Conservation (phyloP, 2,329 filamentous ascomycete species). For the Colletotrichum trifolii region DNA sequence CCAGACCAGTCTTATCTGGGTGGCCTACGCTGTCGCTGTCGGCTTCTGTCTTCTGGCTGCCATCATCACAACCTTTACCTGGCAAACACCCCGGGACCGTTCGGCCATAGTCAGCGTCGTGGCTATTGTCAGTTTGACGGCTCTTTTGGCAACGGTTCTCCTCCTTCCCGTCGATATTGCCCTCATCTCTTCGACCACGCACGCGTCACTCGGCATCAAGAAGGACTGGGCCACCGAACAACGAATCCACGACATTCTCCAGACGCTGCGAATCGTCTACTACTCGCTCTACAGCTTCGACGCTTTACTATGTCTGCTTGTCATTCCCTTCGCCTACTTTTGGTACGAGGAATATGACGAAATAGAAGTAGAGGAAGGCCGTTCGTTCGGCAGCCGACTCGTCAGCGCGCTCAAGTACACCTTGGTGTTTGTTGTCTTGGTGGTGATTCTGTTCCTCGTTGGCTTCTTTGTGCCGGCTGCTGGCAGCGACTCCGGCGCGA, state of each 20-base stretch:
- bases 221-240: slow-evolving; percentile 95
- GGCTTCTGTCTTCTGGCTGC: slow-evolving; percentile 80
- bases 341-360: slow-evolving; percentile 98
- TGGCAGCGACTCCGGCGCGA: slow-evolving; percentile 70
- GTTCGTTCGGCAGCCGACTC: slow-evolving; percentile 77
- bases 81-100: slow-evolving; percentile 89
- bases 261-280: slow-evolving; percentile 88
- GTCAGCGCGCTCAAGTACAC: slow-evolving; percentile 94
- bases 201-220: slow-evolving; percentile 79
- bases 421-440: slow-evolving; percentile 81
- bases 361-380: slow-evolving; percentile 82
- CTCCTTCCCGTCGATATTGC: slow-evolving; percentile 96
- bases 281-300: slow-evolving; percentile 94
- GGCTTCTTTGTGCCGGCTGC: slow-evolving; percentile 94
- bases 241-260: slow-evolving; percentile 80
- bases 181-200: slow-evolving; percentile 88
- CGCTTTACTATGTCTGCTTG: slow-evolving; percentile 85
- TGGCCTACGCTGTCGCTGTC: slow-evolving; percentile 87
- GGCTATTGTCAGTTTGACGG: slow-evolving; percentile 86
- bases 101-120: slow-evolving; percentile 84
- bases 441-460: slow-evolving; percentile 86
- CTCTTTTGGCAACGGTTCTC: slow-evolving; percentile 90
- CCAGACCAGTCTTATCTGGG: slow-evolving; percentile 93
- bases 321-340: slow-evolving; percentile 97
- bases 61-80: slow-evolving; percentile 88